Percentiles rank a stretch among this genome's conserved stretches.
Conservation (phyloP, 2,329 filamentous ascomycete genomes). For the Tympanopsis confertula region DNA sequence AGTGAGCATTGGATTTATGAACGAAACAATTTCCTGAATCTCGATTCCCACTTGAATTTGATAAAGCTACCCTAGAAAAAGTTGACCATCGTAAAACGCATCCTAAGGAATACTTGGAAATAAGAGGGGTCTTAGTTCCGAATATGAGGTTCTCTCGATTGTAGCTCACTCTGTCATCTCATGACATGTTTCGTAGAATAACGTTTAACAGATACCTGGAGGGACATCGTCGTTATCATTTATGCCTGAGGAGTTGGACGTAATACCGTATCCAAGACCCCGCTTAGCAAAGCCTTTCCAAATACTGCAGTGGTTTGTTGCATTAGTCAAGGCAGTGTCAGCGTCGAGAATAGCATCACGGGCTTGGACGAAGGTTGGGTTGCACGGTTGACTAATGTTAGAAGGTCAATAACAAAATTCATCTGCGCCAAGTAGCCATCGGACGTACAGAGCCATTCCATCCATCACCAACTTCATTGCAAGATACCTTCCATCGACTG, state of each 20-base stretch:
- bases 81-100: too few relatives aligned
- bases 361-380: conserved; percentile 32
- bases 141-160: too few relatives aligned
- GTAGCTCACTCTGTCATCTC: too few relatives aligned
- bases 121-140: too few relatives aligned
- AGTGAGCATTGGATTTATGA: too few relatives aligned
- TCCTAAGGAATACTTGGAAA: too few relatives aligned
- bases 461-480: conserved; percentile 35
- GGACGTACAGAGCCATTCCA: conserved; percentile 27
- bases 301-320: conserved; percentile 31
- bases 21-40: too few relatives aligned
- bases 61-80: too few relatives aligned
- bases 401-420: background rate
- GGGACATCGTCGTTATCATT: conserved; percentile 16
- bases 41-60: too few relatives aligned
- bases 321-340: conserved; percentile 31
- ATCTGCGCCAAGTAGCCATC: background rate
- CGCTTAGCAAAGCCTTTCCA: conserved; percentile 39
- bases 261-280: conserved; percentile 27
- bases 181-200: background rate
- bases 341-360: conserved; percentile 37
- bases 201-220: conserved; percentile 14
- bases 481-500: conserved; percentile 33
- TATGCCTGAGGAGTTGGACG: conserved; percentile 10
- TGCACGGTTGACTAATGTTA: conserved; percentile 28